Evolutionary conservation across 2,329 filamentous ascomycete species (phyloP).

Genomic region (Proliferodiscus dingleyae): DNA sequence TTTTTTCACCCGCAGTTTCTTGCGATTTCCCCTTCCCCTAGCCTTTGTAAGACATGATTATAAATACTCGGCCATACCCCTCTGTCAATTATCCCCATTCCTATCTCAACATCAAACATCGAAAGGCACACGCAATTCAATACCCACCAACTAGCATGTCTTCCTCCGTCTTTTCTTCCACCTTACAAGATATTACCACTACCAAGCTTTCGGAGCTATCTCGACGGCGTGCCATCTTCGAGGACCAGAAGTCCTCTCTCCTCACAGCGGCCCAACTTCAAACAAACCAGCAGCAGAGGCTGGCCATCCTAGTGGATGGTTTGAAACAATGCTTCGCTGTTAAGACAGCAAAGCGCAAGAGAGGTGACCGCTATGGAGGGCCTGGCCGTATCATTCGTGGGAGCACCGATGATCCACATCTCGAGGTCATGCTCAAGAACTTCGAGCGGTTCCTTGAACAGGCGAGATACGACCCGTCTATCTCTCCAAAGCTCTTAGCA

Average conservation of each 20-base stretch:
- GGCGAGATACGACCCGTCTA: slow-evolving; percentile 47
- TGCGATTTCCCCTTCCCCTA: neutral
- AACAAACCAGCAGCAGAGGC: slow-evolving; percentile 32
- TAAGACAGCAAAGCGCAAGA: slow-evolving; percentile 12
- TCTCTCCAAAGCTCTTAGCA: slow-evolving; percentile 41
- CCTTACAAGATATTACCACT: slow-evolving; percentile 49
- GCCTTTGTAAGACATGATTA: neutral
- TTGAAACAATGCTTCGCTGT: slow-evolving; percentile 31
- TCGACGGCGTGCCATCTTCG: slow-evolving; percentile 46
- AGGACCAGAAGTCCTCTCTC: slow-evolving; percentile 40
- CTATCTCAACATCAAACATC: too few species aligned
- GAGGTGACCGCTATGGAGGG: slow-evolving; percentile 8
- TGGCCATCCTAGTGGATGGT: slow-evolving; percentile 30
- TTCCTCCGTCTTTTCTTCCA: slow-evolving; percentile 43
- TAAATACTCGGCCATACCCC: neutral
- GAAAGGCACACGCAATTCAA: too few species aligned
- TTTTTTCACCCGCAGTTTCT: neutral
- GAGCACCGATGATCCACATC: slow-evolving; percentile 13
- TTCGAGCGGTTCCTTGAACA: slow-evolving; percentile 49
- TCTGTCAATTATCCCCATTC: too few species aligned
- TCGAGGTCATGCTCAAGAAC: slow-evolving; percentile 33
- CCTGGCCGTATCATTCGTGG: slow-evolving; percentile 14
- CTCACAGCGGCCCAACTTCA: slow-evolving; percentile 30
- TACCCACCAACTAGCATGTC: slow-evolving; percentile 28
- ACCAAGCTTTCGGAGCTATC: slow-evolving; percentile 54